Conservation (phyloP, 139 green algal species). For the Haematococcus sp. region DNA sequence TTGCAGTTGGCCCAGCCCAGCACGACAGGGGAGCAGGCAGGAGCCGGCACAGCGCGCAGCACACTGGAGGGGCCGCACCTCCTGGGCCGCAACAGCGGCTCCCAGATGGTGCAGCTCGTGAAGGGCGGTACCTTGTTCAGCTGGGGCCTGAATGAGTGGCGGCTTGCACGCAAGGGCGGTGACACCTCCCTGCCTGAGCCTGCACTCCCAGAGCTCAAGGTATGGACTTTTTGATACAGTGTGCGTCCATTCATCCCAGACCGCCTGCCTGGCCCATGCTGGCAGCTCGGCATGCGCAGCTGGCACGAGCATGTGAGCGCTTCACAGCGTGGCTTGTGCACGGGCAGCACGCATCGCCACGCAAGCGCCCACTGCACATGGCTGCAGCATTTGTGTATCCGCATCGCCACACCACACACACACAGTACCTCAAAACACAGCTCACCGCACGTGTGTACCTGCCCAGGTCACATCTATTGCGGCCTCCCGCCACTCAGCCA, state of each 20-base stretch:
- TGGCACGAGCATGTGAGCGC: not conserved
- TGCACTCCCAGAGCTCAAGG: constrained; percentile 29
- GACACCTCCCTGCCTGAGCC: constrained; percentile 30
- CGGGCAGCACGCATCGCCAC: not conserved
- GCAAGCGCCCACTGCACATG: not conserved
- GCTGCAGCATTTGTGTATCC: not conserved
- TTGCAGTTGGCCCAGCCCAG: not conserved
- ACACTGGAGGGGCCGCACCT: not conserved
- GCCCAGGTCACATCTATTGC: constrained; percentile 29
- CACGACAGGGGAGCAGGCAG: not conserved
- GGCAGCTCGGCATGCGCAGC: not conserved
- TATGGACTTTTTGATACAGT: too few relatives aligned
- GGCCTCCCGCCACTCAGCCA: constrained; percentile 39
- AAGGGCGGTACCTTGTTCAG: constrained; percentile 41
- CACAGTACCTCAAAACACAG: too few relatives aligned
- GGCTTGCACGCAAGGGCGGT: constrained; percentile 27
- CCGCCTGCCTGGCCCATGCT: not conserved
- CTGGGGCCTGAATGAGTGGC: constrained; percentile 50
- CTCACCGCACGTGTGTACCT: not conserved
- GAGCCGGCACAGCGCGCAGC: too few relatives aligned
- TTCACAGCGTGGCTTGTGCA: not conserved
- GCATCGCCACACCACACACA: too few relatives aligned
- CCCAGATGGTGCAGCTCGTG: constrained; percentile 14
- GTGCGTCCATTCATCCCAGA: too few relatives aligned
- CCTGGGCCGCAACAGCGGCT: constrained; percentile 22